Conservation (phyloP, 805 yeast species). For the Priceomyces haplophilus region DNA sequence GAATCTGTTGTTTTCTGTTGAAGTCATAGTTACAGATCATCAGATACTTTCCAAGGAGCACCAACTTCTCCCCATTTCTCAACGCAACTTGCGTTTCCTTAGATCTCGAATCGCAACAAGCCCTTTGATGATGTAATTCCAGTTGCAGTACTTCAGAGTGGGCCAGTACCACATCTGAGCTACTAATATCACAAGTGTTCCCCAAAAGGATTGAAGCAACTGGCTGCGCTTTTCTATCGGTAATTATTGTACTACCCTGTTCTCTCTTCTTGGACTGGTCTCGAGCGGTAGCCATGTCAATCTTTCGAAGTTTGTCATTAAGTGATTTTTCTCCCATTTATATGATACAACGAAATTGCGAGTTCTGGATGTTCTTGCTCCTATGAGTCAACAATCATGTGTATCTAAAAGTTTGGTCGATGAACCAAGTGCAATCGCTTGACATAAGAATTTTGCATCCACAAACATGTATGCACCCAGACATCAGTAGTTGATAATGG, state of each 20-base stretch:
- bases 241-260: too few relatives aligned
- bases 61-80: constrained; percentile 3
- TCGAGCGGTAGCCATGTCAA: not conserved
- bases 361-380: not conserved
- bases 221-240: too few relatives aligned
- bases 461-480: constrained; percentile 1
- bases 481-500: not conserved
- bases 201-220: too few relatives aligned
- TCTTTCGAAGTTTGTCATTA: not conserved
- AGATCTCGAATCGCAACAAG: not conserved
- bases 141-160: too few relatives aligned
- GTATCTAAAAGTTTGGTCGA: not conserved
- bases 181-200: too few relatives aligned
- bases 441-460: constrained; percentile 1
- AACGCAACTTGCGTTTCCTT: not conserved
- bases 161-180: too few relatives aligned
- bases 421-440: too few relatives aligned
- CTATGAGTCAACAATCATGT: not conserved
- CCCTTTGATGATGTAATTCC: not conserved
- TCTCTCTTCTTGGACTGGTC: too few relatives aligned
- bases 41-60: not conserved
- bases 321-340: not conserved
- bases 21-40: not conserved
- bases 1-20: not conserved
- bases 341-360: not conserved